Evolutionary conservation across 768 basidiomycete species (phyloP), one percentile per base, ranked within the genome.

Genomic region (Asterophora parasitica): DNA sequence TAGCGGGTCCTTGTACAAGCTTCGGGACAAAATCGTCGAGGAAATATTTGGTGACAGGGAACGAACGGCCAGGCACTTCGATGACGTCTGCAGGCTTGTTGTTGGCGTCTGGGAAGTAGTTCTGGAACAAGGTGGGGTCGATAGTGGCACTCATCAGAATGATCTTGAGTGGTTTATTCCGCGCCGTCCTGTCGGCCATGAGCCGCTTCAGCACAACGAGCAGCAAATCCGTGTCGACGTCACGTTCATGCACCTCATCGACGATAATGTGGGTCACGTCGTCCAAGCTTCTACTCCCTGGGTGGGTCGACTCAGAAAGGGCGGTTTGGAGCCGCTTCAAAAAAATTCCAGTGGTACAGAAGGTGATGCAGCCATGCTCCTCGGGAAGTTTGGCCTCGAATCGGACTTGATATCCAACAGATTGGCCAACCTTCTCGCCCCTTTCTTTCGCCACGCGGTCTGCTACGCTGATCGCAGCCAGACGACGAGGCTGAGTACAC

Each of bases 81-180:
- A 92, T 75, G 12, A 89, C 79, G 15, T 76, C 73, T 0, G 91
- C 87, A 2, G 78, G 82, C 11, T 68, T 60, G 16, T 81, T 82
- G 0, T 65, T 51, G 13, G 77, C 70, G 58, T 86, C 79, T 7
- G 73, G 69, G 72, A 98, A 98, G 69, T 97, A 98, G 9, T 76
- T 69, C 60, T 88, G 85, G 78, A 96, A 98, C 19, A 95, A 75
- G 0, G 78, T 78, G 7, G 93, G 88, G 58, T 96, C 90, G 61
- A 97, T 91, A 36, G 94, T 97, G 7, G 94, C 94, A 59, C 90
- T 94, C 93, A 97, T 96, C 47, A 98, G 77, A 35, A 96, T 68
- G 53, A 97, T 74, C 65, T 92, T 93, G 65, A 97, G 67, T 2
- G 88, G 83, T 39, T 83, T 78, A 9, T 78, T 76, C 53, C 78